Evolutionary conservation across 192 early-diverging fungal species (phyloP).

Genomic region (Phycomyces blakesleeanus): DNA sequence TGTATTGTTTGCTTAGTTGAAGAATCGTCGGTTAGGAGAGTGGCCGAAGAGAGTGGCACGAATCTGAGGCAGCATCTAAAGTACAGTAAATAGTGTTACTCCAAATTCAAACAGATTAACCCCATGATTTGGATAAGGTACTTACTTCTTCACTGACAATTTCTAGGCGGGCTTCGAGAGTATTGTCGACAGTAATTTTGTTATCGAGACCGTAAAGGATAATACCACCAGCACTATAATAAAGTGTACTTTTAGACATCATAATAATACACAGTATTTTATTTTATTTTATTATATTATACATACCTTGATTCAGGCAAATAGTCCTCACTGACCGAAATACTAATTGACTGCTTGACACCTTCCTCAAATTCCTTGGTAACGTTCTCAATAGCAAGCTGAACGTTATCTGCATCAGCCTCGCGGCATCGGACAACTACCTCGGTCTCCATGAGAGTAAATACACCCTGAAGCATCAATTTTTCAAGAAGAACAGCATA

Average conservation of each 20-base stretch:
- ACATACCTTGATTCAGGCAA: conserved; percentile 64
- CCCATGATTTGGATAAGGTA: background rate
- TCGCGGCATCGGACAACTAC: conserved; percentile 71
- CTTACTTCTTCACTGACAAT: conserved; percentile 74
- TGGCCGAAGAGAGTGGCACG: conserved; percentile 87
- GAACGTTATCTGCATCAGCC: conserved; percentile 61
- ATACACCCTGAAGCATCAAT: conserved; percentile 80
- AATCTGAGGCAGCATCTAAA: conserved; percentile 91
- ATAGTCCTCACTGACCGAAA: conserved; percentile 54
- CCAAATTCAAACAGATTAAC: conserved; percentile 4
- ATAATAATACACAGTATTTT: background rate
- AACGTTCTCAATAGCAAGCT: conserved; percentile 51
- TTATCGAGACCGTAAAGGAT: conserved; percentile 73
- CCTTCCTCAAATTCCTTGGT: conserved; percentile 53
- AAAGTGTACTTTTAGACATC: background rate
- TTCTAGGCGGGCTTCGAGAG: conserved; percentile 84
- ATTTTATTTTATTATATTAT: background rate
- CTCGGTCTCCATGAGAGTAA: conserved; percentile 79
- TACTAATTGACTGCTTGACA: conserved; percentile 40
- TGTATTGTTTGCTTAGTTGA: conserved; percentile 56
- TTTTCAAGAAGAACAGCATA: conserved; percentile 68
- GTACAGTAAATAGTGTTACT: conserved; percentile 1
- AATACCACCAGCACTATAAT: conserved; percentile 85
- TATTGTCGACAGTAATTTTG: conserved; percentile 84
- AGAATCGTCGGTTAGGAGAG: conserved; percentile 88